A percentile compares a stretch with the other conserved stretches of the same genome.
Evolutionary conservation across 169 alveolate genomes (phyloP).

Genomic region (Sarcocystis neurona): DNA sequence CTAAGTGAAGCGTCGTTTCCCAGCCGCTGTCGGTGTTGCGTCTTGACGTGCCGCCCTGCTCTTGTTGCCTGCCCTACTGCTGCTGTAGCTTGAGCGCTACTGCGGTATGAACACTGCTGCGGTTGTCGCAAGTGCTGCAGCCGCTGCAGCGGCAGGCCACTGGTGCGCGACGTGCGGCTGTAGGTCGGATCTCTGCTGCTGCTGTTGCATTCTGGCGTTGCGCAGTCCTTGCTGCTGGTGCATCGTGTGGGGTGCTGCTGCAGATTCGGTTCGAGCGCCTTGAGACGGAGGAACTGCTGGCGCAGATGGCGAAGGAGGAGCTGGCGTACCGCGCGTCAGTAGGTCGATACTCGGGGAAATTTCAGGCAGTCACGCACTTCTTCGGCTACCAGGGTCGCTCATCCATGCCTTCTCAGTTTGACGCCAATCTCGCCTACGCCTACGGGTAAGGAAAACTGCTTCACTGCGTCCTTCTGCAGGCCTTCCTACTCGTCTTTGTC

Average conservation of each 20-base stretch:
- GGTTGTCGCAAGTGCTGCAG: too few species aligned
- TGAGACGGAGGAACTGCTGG: slow-evolving; percentile 94
- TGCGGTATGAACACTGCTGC: too few species aligned
- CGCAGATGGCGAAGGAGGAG: slow-evolving; percentile 93
- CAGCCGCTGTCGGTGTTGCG: too few species aligned
- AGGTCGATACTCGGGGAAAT: slow-evolving; percentile 86
- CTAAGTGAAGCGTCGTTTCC: too few species aligned
- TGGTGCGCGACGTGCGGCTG: too few species aligned
- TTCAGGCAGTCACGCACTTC: slow-evolving; percentile 94
- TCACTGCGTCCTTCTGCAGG: background rate
- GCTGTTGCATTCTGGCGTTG: background rate
- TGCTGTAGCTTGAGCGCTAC: too few species aligned
- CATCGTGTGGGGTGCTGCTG: background rate
- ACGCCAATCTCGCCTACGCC: slow-evolving; percentile 91
- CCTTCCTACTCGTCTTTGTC: background rate
- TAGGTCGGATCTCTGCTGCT: too few species aligned
- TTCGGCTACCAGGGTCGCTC: slow-evolving; percentile 99
- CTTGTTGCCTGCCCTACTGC: too few species aligned
- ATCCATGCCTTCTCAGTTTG: slow-evolving; percentile 96
- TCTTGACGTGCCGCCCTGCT: too few species aligned
- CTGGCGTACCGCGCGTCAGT: slow-evolving; percentile 75
- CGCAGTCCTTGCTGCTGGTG: background rate
- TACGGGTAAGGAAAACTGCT: slow-evolving; percentile 80
- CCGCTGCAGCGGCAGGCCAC: too few species aligned
- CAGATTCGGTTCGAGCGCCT: slow-evolving; percentile 73